Conservation (phyloP, 345 rosid species). For the Citrus maxima region DNA sequence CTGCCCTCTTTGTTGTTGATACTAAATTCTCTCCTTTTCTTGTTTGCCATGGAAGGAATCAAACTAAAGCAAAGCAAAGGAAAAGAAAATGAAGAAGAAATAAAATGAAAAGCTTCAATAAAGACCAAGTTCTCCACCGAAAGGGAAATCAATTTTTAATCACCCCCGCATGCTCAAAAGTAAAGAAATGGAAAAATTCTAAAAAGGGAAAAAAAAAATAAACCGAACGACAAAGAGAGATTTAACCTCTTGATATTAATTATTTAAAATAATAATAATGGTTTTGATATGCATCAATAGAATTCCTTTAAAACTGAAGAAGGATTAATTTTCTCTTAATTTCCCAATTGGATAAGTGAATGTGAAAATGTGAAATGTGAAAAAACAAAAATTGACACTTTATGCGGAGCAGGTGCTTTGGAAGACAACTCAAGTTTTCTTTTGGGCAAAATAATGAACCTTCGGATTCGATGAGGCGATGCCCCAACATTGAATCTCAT, state of each 20-base stretch:
- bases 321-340: neutral
- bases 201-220: neutral
- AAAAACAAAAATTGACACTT: too few relatives aligned
- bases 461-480: neutral
- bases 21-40: neutral
- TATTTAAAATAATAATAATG: neutral
- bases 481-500: neutral
- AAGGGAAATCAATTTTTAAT: neutral
- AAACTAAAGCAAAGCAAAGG: neutral
- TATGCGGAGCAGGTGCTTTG: neutral
- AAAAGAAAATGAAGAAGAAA: neutral
- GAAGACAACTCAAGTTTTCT: neutral
- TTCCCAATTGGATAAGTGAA: neutral
- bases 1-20: neutral
- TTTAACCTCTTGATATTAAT: neutral
- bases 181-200: neutral
- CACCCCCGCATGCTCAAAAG: neutral
- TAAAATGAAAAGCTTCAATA: neutral
- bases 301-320: neutral
- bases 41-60: conserved; percentile 9
- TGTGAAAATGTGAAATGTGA: neutral
- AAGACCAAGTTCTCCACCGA: neutral
- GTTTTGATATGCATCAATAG: neutral
- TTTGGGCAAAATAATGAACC: neutral
- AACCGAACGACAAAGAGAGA: neutral